Base-by-base conservation (phyloP, 2,329 filamentous ascomycete genomes). In the Cladosporium sphaerospermum region DNA sequence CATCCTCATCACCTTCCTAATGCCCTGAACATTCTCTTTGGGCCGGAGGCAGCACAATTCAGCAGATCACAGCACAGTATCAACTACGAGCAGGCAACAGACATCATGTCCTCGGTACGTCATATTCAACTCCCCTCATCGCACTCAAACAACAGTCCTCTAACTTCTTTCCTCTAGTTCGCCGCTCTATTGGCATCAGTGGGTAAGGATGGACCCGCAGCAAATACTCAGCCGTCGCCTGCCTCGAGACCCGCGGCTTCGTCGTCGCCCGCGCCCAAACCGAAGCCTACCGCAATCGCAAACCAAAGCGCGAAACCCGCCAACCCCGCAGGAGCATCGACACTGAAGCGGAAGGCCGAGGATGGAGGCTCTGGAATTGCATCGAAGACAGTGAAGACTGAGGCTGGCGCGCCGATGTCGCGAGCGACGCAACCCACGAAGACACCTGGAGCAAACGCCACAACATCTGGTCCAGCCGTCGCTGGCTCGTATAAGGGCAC, bases 271-370 rank as follows among this genome's bases (percentile, higher is more conserved):
- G 42, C 56, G 54, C 41, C 60, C 33, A 61, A 52, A 53, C 53
- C 57, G 33, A 45, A 50, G 36, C 42, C 53, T 14, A 23, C 52
- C 51, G 40, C 48, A 43, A 50, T 57, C 45, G 43, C 54, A 44
- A 54, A 57, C 49, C 23, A 28, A 28, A 49, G 53, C 45, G 55
- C 58, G 50, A 60, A 57, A 58, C 47, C 48, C 43, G 32, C 45
- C 14, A 40, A 51, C 54, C 19, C 57, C 50, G 62, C 64, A 57
- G 57, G 61, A 1, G 59, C 60, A 19, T 60, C 65, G 43, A 62
- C 64, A 28, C 55, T 65, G 41, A 67, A 70, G 59, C 60, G 68
- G 46, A 67, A 67, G 52, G 58, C 67, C 59, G 65, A 74, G 53
- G 63, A 69, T 59, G 59, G 62, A 48, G 70, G 68, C 31, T 61